phyloP scores from a whole-genome alignment of 2,329 filamentous ascomycete genomes.

The Furcasterigmium furcatum region DNA sequence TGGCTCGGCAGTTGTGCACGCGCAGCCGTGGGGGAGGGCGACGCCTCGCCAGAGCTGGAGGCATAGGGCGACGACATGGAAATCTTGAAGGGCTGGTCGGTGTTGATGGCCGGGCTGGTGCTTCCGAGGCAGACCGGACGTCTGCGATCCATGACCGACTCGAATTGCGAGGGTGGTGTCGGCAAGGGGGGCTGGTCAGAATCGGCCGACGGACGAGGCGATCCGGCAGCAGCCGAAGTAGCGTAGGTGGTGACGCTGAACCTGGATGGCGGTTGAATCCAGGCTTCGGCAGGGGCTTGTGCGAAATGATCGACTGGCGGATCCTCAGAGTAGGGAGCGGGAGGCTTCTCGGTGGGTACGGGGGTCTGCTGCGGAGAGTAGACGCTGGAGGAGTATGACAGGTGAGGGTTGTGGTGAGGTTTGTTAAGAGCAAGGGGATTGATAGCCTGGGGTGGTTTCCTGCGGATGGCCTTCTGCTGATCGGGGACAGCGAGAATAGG shows the following conservation, averaged over 20 bases:
- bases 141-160: conserved; percentile 35
- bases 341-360: not conserved
- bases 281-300: conserved; percentile 28
- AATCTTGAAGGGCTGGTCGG: conserved; percentile 24
- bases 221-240: conserved; percentile 43
- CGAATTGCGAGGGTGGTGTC: conserved; percentile 26
- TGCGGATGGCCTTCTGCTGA: conserved; percentile 34
- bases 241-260: conserved; percentile 64
- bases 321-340: no score
- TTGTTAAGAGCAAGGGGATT: conserved; percentile 12
- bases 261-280: conserved; percentile 53
- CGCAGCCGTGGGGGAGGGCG: conserved; percentile 5
- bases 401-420: conserved; percentile 5
- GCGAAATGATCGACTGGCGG: not conserved
- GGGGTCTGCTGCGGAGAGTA: conserved; percentile 19
- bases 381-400: conserved; percentile 19
- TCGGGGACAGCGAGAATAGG: conserved; percentile 1
- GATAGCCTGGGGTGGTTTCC: conserved; percentile 37
- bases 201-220: conserved; percentile 32
- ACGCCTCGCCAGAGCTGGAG: conserved; percentile 13
- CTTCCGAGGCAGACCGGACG: conserved; percentile 26
- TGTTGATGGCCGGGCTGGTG: conserved; percentile 9
- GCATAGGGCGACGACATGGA: conserved; percentile 30
- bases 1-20: conserved; percentile 10
- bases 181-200: conserved; percentile 31